Evolutionary conservation across 169 alveolate species (phyloP), one percentile per base, ranked within the genome.

Genomic region (Babesia ovata): DNA sequence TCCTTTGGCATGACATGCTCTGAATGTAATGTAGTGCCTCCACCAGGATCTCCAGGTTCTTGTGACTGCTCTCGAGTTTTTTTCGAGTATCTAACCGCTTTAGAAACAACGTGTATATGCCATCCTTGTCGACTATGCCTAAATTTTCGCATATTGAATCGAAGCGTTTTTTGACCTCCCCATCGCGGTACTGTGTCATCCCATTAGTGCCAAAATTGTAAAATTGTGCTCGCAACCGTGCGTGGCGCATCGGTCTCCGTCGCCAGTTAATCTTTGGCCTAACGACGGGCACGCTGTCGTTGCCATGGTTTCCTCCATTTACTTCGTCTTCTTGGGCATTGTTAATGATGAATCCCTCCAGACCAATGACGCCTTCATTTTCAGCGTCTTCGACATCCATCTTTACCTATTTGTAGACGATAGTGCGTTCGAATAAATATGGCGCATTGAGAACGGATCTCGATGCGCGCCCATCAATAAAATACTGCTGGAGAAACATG

Each of bases 11-110:
- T 13, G 28, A 9, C 48, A 84, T 49, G 21, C 62, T 63, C 50
- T 79, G 84, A 14, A 79, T 28, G 71, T 79, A 79, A 56, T 57
- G 71, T 14, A 79, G 63, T 21, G 62, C 87, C n/a, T 84, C 81
- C 21, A 66, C 33, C 8, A 79, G 53, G 22, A 79, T 33, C 33
- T 70, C 87, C 26, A 79, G 77, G 21, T 39, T 60, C 24, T 45
- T 69, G 11, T 29, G 17, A 12, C 45, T 54, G 11, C 75, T 42
- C 56, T 79, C 87, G 22, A 79, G 50, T 24, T 66, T 61, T 6
- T 36, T 14, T 22, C 87, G 58, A 16, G 52, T 60, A 19, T 79
- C 62, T 44, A 79, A 53, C 24, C 87, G 14, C 60, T 62, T 46
- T 12, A 79, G 53, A 53, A 62, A 79, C 45, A 79, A 26, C 39